Percentiles rank a stretch among this genome's conserved stretches.
Conservation (phyloP, 164 flowering plant genomes). For the Vitis labrusca region DNA sequence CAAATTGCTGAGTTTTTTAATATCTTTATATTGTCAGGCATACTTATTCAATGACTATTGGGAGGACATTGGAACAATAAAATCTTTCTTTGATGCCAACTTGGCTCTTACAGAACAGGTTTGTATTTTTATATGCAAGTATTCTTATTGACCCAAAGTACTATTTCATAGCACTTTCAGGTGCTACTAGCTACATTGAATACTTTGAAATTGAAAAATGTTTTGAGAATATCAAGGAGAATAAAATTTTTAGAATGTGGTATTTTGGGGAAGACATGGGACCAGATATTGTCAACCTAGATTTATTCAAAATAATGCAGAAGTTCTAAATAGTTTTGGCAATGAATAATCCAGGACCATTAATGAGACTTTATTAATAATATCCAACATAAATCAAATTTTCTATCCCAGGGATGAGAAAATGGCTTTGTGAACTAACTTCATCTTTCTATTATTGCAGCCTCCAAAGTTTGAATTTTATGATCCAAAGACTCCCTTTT, state of each 20-base stretch:
- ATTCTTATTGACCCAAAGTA: background rate
- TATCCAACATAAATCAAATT: too few relatives aligned
- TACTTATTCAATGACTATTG: slow-evolving; percentile 91
- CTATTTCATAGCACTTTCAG: background rate
- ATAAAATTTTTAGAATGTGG: too few relatives aligned
- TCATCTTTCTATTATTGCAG: slow-evolving; percentile 38
- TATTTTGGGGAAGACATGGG: too few relatives aligned
- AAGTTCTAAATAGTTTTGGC: too few relatives aligned
- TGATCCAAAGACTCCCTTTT: slow-evolving; percentile 92
- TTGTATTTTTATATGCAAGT: background rate
- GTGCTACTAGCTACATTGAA: background rate
- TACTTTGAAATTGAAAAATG: too few relatives aligned
- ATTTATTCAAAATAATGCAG: too few relatives aligned
- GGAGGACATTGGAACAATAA: slow-evolving; percentile 96
- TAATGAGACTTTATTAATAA: too few relatives aligned
- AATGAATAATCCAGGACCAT: too few relatives aligned
- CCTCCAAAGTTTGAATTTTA: slow-evolving; percentile 77
- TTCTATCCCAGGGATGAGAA: too few relatives aligned
- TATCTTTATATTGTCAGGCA: slow-evolving; percentile 49
- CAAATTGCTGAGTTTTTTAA: background rate
- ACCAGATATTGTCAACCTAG: too few relatives aligned
- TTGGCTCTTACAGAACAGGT: slow-evolving; percentile 95
- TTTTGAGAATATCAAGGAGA: too few relatives aligned
- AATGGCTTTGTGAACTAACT: background rate
- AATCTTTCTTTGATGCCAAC: slow-evolving; percentile 88